Evolutionary conservation across 1,139 yeast species (phyloP).

Genomic region (Wickerhamiella pararugosa): DNA sequence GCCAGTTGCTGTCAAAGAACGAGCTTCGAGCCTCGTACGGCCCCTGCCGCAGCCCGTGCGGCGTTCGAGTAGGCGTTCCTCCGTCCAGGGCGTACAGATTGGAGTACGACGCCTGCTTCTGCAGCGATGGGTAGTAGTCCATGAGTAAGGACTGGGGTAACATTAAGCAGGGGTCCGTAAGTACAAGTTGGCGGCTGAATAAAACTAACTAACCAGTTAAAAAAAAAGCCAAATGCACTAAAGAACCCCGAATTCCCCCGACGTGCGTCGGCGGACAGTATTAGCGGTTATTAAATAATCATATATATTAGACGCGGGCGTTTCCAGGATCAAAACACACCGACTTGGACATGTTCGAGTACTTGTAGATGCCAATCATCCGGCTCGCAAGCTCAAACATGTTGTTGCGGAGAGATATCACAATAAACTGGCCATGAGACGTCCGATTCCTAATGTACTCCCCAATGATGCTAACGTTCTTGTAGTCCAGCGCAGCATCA

Average conservation of each 20-base stretch:
- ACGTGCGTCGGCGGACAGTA: too few relatives aligned
- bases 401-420: conserved; percentile 84
- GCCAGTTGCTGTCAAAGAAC: conserved; percentile 43
- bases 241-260: too few relatives aligned
- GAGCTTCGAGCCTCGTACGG: background rate
- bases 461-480: conserved; percentile 95
- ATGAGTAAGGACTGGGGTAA: background rate
- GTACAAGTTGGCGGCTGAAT: too few relatives aligned
- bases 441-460: conserved; percentile 92
- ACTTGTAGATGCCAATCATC: conserved; percentile 90
- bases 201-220: too few relatives aligned
- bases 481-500: conserved; percentile 95
- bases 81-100: background rate
- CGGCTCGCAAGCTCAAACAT: conserved; percentile 96
- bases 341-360: conserved; percentile 77
- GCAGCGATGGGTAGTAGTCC: conserved; percentile 6
- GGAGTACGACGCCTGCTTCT: conserved; percentile 5
- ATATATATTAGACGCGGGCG: background rate
- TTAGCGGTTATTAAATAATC: background rate
- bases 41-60: too few relatives aligned
- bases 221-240: too few relatives aligned
- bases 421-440: conserved; percentile 91
- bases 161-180: too few relatives aligned
- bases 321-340: conserved; percentile 39
- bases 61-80: too few relatives aligned